Evolutionary conservation across 148 eudicot genomes (phyloP), one percentile per base, ranked within the genome.

Genomic region (Drosera capensis): DNA sequence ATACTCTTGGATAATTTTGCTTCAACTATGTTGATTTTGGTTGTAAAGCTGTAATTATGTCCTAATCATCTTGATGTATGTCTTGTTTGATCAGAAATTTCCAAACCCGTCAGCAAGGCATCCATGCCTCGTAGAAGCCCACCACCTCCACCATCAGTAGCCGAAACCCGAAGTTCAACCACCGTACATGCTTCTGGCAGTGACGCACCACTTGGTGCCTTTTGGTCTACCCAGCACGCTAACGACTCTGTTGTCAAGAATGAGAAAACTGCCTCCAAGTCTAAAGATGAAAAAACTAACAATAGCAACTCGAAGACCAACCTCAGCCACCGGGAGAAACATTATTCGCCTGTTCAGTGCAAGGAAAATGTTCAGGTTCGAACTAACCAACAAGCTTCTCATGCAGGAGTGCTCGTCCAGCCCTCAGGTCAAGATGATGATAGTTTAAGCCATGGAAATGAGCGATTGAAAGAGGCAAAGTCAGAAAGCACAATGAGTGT

Each of bases 201-300:
- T 36, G 72, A 65, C 20, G 73, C 64, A 7, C 56, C 84, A 14
- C 14, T 80, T 12, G 99, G 95, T 56, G 85, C 94, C 45, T 81
- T 92, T 63, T 92, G 99, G 99, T 56, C 76, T 30, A 73, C 86
- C 25, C 78, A 79, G 62, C 90, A 81, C 62, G 94, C 93, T 7
- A 72, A 66, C 52, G 82, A 68, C 19, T 63, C 86, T 18, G 36
- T 51, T 49, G 57, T 39, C 48, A 49, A 29, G 3, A 86, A 73
- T 25, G 84, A 65, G n/a, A 73, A 55, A 44, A 57, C 34, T 46
- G 72, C 55, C 16, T 68, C 77, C 16, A 80, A 55, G 47, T 74
- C 57, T 30, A 83, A 72, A 52, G 77, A 77, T 40, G 78, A 72
- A 28, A 8, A 62, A 19, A 24, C 62, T 17, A 48, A 28, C 40